Conservation (phyloP, 1,284 basidiomycete genomes). For the Pisolithus thermaeus region DNA sequence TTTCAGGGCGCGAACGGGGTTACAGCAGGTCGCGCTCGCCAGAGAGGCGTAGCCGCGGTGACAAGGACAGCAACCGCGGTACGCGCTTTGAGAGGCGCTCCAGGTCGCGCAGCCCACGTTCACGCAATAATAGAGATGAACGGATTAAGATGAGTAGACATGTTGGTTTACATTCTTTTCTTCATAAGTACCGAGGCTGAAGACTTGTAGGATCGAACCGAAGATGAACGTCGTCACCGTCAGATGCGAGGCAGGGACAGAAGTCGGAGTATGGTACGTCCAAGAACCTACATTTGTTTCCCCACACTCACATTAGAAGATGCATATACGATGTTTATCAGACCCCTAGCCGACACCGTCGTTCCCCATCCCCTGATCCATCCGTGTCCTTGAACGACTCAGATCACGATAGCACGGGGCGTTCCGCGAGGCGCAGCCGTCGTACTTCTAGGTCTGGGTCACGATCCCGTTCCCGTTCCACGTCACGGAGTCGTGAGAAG, state of each 20-base stretch:
- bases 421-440: constrained; percentile 7
- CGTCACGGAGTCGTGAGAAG: constrained; percentile 18
- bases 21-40: constrained; percentile 23
- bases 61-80: constrained; percentile 6
- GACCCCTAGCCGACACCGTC: constrained; percentile 18
- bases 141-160: constrained; percentile 2
- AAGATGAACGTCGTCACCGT: background rate
- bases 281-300: background rate
- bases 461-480: constrained; percentile 15
- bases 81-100: constrained; percentile 15
- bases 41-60: constrained; percentile 8
- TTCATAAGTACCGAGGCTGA: background rate
- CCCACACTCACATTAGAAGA: constrained; percentile 22
- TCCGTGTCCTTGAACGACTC: constrained; percentile 9
- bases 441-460: constrained; percentile 16
- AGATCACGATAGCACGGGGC: constrained; percentile 3
- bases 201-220: constrained; percentile 7
- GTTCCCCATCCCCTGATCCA: constrained; percentile 12
- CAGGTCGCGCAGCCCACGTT: constrained; percentile 20
- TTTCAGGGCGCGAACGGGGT: constrained; percentile 14
- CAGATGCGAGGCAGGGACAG: constrained; percentile 6
- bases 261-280: constrained; percentile 28
- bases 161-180: constrained; percentile 2
- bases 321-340: constrained; percentile 11
- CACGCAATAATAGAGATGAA: constrained; percentile 5